Base-by-base conservation (phyloP, 306 rosid species). In the Hippophae rhamnoides region DNA sequence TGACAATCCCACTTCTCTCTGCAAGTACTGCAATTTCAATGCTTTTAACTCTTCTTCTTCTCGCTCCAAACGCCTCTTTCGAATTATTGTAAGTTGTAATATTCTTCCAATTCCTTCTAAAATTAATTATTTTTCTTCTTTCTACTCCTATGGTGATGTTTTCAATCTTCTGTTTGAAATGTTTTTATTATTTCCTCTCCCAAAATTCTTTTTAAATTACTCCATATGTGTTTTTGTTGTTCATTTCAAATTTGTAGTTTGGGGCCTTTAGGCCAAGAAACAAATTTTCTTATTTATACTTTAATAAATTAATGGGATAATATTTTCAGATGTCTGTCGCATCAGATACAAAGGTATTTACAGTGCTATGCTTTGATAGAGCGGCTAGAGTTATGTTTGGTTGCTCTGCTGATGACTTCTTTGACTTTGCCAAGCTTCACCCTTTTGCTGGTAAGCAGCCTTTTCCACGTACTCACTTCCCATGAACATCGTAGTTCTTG, bases 331-430 rank as follows among this genome's bases (percentile, higher is more conserved):
- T 89, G 76, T 85, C 94, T 47, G 52, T 89, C 54, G 94, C 96
- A 9, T 78, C 96, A 7, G 89, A 77, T 56, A 76, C 73, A 6
- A 58, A 77, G 65, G 89, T 89, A 14, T 52, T 78, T 49, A 79
- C 81, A 0, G 84, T 79, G 12, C 59, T 88, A 46, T 81, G 88
- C 82, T 89, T 89, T 63, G 90, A 89, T 54, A 75, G 83, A 66
- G 83, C 68, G 18, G 88, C 89, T 10, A 83, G 60, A 62, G 79
- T 72, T 67, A 83, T 89, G 38, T 81, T 85, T 58, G 96, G 90
- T 50, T 83, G 90, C 72, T 83, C 90, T 48, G 96, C 88, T 6
- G 88, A 85, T 59, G 82, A 85, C 43, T 83, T 81, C 43, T 89
- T 85, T 52, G 48, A 85, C 62, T 89, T 89, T 40, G 84, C 90